A percentile compares a stretch with the other conserved stretches of the same genome.
Conservation (phyloP, 2,329 filamentous ascomycete genomes). For the Hymenoscyphus occultus region DNA sequence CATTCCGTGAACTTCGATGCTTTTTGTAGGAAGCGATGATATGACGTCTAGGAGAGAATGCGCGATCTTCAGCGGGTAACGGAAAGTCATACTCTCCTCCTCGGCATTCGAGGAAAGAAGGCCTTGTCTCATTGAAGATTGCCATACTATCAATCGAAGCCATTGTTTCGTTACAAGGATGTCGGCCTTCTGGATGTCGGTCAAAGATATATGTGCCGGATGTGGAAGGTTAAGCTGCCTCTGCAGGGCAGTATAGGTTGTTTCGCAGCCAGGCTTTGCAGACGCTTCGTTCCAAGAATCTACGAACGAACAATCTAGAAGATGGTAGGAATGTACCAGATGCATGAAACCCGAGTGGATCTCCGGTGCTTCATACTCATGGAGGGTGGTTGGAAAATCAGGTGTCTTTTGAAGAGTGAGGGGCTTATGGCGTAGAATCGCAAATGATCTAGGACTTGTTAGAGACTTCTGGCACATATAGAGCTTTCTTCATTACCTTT, state of each 20-base stretch:
- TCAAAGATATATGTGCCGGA: constrained; percentile 36
- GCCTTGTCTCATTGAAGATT: constrained; percentile 64
- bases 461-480: background rate
- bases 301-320: constrained; percentile 62
- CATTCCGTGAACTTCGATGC: constrained; percentile 48
- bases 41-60: constrained; percentile 51
- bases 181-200: constrained; percentile 66
- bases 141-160: constrained; percentile 70
- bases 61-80: constrained; percentile 60
- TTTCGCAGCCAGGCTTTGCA: constrained; percentile 39
- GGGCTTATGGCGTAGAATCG: constrained; percentile 60
- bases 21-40: constrained; percentile 41
- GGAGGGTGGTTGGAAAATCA: constrained; percentile 49
- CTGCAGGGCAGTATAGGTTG: constrained; percentile 47
- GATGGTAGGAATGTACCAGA: constrained; percentile 58
- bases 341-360: constrained; percentile 58
- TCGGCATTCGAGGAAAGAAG: constrained; percentile 57
- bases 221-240: constrained; percentile 47
- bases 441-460: constrained; percentile 51
- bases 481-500: constrained; percentile 44
- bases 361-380: constrained; percentile 50
- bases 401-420: constrained; percentile 60
- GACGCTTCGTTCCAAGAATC: constrained; percentile 61
- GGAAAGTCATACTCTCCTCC: constrained; percentile 59
- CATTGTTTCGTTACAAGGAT: constrained; percentile 68